A percentile compares a stretch with the other conserved stretches of the same genome.
phyloP scores from a whole-genome alignment of 805 yeast genomes.

The Torulaspora gathmanii region DNA sequence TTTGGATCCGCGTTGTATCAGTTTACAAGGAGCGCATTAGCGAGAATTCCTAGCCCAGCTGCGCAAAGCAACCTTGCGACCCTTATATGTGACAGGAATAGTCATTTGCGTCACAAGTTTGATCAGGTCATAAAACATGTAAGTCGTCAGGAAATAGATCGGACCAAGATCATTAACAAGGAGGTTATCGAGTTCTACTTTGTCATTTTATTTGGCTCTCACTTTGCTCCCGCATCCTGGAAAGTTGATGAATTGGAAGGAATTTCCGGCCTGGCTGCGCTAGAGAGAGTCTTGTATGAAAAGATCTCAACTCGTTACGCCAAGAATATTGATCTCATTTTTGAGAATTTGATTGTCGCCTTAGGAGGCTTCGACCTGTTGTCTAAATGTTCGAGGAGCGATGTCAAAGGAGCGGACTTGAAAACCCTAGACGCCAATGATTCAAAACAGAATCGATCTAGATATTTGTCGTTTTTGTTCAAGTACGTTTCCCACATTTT shows the following conservation, averaged over 20 bases:
- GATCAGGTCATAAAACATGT: constrained; percentile 16
- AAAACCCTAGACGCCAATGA: constrained; percentile 11
- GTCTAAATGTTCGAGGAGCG: constrained; percentile 1
- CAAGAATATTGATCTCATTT: constrained; percentile 27
- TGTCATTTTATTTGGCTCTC: constrained; percentile 27
- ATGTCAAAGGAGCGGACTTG: constrained; percentile 1
- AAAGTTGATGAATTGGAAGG: constrained; percentile 4
- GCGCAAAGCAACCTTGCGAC: constrained; percentile 46
- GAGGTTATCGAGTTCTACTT: constrained; percentile 34
- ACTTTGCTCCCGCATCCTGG: constrained; percentile 27
- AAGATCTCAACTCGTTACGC: constrained; percentile 26
- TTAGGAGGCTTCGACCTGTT: constrained; percentile 32
- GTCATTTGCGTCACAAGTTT: constrained; percentile 28
- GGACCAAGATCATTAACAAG: constrained; percentile 27
- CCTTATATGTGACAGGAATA: constrained; percentile 36
- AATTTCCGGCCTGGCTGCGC: constrained; percentile 17
- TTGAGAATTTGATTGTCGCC: constrained; percentile 21
- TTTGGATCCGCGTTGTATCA: constrained; percentile 25
- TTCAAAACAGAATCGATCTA: constrained; percentile 8
- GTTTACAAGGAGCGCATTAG: constrained; percentile 48
- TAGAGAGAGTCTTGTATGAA: constrained; percentile 20
- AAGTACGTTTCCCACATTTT: constrained; percentile 38
- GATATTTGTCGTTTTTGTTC: constrained; percentile 40
- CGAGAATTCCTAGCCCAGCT: constrained; percentile 46
- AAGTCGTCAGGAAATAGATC: constrained; percentile 23